A percentile compares a stretch with the other conserved stretches of the same genome.
Evolutionary conservation across 129 eudicot genomes (phyloP).

Genomic region (Artemisia argyi): DNA sequence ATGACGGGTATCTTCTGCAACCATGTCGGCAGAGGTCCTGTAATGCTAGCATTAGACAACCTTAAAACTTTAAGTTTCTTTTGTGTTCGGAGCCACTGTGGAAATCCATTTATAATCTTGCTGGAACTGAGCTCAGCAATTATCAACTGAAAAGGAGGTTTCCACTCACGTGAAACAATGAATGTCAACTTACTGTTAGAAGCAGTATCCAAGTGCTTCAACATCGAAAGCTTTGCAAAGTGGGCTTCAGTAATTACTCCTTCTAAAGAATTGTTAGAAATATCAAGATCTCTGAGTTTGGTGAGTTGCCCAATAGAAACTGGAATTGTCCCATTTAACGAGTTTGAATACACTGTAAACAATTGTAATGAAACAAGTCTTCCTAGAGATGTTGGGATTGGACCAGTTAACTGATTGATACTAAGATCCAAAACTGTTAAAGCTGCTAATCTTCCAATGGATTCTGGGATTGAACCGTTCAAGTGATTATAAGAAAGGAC

Average conservation of each 20-base stretch:
- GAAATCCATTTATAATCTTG: slow-evolving; percentile 19
- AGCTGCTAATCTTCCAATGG: too few species aligned
- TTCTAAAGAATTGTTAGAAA: neutral
- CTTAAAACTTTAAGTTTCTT: neutral
- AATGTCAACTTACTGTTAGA: neutral
- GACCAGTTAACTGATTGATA: too few species aligned
- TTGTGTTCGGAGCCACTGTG: slow-evolving; percentile 31
- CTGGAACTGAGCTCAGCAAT: neutral
- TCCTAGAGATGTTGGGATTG: too few species aligned
- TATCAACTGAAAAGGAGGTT: slow-evolving; percentile 20
- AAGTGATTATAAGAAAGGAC: neutral
- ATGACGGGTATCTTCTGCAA: neutral
- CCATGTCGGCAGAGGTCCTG: slow-evolving; percentile 19
- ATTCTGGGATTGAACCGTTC: neutral
- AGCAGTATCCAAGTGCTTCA: slow-evolving; percentile 3
- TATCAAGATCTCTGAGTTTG: neutral
- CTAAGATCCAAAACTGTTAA: too few species aligned
- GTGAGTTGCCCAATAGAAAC: neutral
- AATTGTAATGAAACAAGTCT: neutral
- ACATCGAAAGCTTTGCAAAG: neutral
- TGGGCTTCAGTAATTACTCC: slow-evolving; percentile 25
- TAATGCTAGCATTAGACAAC: neutral
- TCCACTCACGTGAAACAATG: slow-evolving; percentile 9
- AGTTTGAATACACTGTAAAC: neutral
- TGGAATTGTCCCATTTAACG: too few species aligned